Evolutionary conservation across 2,329 filamentous ascomycete genomes (phyloP).

Genomic region (Diaporthe velutina): DNA sequence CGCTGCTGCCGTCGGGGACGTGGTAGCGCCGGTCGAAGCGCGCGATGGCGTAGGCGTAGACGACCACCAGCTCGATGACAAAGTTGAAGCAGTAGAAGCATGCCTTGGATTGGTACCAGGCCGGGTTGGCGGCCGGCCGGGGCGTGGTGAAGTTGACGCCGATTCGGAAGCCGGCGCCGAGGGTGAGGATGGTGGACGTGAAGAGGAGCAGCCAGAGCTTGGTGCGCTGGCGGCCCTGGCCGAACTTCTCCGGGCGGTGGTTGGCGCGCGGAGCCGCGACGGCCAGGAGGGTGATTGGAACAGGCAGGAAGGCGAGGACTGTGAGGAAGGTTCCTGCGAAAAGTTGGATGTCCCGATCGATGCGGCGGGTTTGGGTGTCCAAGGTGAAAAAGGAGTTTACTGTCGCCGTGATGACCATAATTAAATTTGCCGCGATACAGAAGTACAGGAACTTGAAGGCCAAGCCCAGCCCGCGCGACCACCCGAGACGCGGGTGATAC

Average conservation of each 20-base stretch:
- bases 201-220: conserved; percentile 76
- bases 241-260: conserved; percentile 69
- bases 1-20: conserved; percentile 47
- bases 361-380: conserved; percentile 58
- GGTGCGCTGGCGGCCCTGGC: conserved; percentile 73
- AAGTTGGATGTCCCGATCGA: conserved; percentile 74
- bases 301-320: conserved; percentile 74
- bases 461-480: conserved; percentile 67
- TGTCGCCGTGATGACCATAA: conserved; percentile 75
- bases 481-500: conserved; percentile 78
- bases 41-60: conserved; percentile 74
- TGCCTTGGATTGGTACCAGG: conserved; percentile 78
- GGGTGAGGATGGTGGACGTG: conserved; percentile 69
- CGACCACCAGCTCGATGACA: conserved; percentile 77
- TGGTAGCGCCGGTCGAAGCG: conserved; percentile 83
- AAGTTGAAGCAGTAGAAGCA: conserved; percentile 88
- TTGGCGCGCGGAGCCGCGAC: conserved; percentile 58
- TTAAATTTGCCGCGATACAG: conserved; percentile 69
- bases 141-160: conserved; percentile 66
- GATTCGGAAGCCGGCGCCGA: conserved; percentile 78
- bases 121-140: conserved; percentile 65
- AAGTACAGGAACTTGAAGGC: conserved; percentile 71
- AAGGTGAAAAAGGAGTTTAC: conserved; percentile 78
- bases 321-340: conserved; percentile 73
- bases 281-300: conserved; percentile 65